Evolutionary conservation across 352 stramenopile genomes (phyloP).

Genomic region (Phytopythium helicoides): DNA sequence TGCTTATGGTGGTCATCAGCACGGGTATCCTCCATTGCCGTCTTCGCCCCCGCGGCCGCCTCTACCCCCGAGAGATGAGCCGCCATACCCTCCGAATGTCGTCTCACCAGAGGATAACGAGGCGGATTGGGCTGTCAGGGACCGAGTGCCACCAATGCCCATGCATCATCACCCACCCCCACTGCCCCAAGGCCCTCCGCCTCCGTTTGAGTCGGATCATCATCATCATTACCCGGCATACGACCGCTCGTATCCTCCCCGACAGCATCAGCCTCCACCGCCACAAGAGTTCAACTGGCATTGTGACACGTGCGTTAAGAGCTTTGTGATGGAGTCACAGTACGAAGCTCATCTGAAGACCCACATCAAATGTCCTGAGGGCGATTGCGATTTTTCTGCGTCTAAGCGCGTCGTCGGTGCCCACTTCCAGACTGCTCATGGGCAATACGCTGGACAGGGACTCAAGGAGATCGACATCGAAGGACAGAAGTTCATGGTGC

Average conservation of each 20-base stretch:
- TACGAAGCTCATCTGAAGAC: constrained; percentile 67
- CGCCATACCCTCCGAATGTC: constrained; percentile 2
- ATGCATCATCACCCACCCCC: constrained; percentile 14
- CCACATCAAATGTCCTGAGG: constrained; percentile 57
- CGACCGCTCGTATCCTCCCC: constrained; percentile 4
- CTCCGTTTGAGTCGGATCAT: constrained; percentile 16
- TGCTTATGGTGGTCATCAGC: constrained; percentile 8
- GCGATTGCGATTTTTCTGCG: constrained; percentile 62
- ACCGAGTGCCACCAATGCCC: constrained; percentile 9
- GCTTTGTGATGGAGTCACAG: constrained; percentile 67
- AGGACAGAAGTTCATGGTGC: constrained; percentile 85
- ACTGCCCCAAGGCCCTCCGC: constrained; percentile 14
- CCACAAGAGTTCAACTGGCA: constrained; percentile 25
- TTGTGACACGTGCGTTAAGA: constrained; percentile 74
- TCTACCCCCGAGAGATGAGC: not conserved
- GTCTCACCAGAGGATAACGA: constrained; percentile 2
- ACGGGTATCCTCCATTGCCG: constrained; percentile 6
- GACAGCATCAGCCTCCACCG: constrained; percentile 3
- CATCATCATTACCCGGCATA: constrained; percentile 11
- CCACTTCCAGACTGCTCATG: constrained; percentile 68
- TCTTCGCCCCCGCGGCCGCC: not conserved
- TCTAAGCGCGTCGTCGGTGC: constrained; percentile 75
- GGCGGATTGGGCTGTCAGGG: constrained; percentile 4
- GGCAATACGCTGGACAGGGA: constrained; percentile 61
- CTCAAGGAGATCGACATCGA: constrained; percentile 85